Percentiles rank a stretch among this genome's conserved stretches.
Evolutionary conservation across 2,329 filamentous ascomycete genomes (phyloP).

Genomic region (Talaromyces islandicus): DNA sequence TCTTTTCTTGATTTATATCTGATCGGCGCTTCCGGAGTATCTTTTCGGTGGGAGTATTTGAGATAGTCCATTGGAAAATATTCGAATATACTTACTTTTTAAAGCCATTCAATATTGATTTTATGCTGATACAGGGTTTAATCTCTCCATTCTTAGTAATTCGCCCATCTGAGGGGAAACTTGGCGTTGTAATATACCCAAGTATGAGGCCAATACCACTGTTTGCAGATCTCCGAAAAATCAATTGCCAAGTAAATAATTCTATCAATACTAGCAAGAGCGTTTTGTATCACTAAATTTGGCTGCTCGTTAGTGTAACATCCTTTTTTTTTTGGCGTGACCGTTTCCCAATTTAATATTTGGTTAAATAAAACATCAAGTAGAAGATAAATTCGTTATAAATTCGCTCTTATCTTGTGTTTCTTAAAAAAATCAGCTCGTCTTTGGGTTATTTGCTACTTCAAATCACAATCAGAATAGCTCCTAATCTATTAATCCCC

Average conservation of each 20-base stretch:
- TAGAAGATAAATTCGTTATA: background rate
- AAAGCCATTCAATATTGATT: too few species aligned
- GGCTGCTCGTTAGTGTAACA: background rate
- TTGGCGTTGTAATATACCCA: too few species aligned
- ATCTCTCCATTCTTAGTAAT: too few species aligned
- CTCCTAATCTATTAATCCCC: too few species aligned
- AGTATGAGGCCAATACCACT: background rate
- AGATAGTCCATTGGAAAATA: background rate
- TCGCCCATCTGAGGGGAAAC: too few species aligned
- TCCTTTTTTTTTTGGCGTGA: too few species aligned
- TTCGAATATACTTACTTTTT: too few species aligned
- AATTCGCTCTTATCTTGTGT: background rate
- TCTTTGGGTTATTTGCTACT: too few species aligned
- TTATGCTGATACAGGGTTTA: too few species aligned
- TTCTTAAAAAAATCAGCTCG: background rate
- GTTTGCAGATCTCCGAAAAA: background rate
- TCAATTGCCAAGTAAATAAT: background rate
- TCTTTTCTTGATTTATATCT: background rate
- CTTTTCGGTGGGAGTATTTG: background rate
- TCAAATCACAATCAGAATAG: too few species aligned
- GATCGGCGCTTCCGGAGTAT: background rate
- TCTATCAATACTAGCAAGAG: background rate
- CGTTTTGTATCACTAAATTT: background rate
- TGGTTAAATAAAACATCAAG: too few species aligned
- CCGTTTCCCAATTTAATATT: too few species aligned